Conservation (phyloP, 148 eudicot species). For the Persicaria tinctoria region DNA sequence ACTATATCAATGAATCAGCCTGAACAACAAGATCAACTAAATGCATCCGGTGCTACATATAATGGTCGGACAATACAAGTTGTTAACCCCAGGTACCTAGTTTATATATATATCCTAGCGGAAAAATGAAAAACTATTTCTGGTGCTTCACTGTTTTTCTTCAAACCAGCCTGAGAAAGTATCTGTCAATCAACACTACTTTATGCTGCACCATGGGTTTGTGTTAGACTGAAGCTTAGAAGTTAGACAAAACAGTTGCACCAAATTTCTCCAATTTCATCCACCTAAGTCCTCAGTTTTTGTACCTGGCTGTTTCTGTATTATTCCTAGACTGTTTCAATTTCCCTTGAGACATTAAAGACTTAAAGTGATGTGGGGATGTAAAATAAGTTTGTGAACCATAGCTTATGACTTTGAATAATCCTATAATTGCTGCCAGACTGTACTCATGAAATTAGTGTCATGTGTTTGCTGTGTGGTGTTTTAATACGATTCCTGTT, state of each 20-base stretch:
- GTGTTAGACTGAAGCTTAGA: neutral
- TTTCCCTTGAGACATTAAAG: neutral
- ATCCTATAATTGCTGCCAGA: neutral
- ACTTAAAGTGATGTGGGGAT: neutral
- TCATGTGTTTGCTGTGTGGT: neutral
- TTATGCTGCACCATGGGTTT: neutral
- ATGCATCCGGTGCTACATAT: constrained; percentile 24
- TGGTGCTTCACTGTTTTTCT: neutral
- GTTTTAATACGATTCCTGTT: neutral
- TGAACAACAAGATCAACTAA: constrained; percentile 39
- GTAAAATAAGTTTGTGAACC: neutral
- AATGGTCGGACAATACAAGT: constrained; percentile 31
- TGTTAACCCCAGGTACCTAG: constrained; percentile 39
- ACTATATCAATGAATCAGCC: constrained; percentile 48
- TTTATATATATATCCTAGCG: neutral
- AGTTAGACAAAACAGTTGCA: neutral
- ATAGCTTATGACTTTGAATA: neutral
- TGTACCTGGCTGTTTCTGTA: neutral
- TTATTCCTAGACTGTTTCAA: neutral
- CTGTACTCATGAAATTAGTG: neutral
- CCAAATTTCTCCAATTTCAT: neutral
- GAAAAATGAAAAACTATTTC: neutral
- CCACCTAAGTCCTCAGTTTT: neutral
- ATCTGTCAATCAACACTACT: neutral
- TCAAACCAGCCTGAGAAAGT: neutral